Conservation (phyloP, 1,284 basidiomycete species). For the Cutaneotrichosporon sp. region DNA sequence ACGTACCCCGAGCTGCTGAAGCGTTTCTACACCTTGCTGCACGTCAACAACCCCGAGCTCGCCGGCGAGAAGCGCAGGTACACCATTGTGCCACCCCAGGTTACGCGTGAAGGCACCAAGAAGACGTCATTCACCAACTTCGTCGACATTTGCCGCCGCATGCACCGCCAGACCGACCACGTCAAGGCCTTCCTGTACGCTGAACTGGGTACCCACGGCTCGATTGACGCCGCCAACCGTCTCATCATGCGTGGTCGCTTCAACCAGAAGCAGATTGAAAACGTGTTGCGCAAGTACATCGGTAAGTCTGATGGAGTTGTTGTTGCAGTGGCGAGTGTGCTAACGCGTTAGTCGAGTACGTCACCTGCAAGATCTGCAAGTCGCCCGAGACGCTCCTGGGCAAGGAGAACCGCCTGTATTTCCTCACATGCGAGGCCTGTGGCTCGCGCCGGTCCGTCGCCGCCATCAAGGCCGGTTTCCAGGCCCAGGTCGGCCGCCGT, state of each 20-base stretch:
- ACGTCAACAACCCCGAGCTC: conserved; percentile 90
- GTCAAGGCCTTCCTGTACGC: conserved; percentile 97
- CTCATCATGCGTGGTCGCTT: conserved; percentile 97
- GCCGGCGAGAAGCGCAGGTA: conserved; percentile 85
- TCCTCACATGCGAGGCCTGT: conserved; percentile 95
- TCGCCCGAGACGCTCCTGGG: conserved; percentile 92
- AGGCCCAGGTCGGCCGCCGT: conserved; percentile 68
- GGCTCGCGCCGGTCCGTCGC: conserved; percentile 88
- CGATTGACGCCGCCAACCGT: conserved; percentile 85
- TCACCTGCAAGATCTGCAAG: conserved; percentile 99
- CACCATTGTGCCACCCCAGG: conserved; percentile 94
- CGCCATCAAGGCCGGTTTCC: conserved; percentile 97
- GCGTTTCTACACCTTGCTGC: conserved; percentile 86
- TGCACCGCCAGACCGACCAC: conserved; percentile 99
- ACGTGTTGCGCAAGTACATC: conserved; percentile 92
- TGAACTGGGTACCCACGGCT: conserved; percentile 96
- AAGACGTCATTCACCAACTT: conserved; percentile 95
- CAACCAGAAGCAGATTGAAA: conserved; percentile 98
- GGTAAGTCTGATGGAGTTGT: conserved; percentile 54
- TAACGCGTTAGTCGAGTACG: conserved; percentile 76
- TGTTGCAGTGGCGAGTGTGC: not conserved
- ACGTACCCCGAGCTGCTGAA: conserved; percentile 86
- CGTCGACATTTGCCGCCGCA: conserved; percentile 94
- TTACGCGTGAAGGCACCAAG: conserved; percentile 90
- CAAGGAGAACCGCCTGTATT: conserved; percentile 98